Conservation (phyloP, 2,329 filamentous ascomycete genomes). For the Hortaea werneckii region DNA sequence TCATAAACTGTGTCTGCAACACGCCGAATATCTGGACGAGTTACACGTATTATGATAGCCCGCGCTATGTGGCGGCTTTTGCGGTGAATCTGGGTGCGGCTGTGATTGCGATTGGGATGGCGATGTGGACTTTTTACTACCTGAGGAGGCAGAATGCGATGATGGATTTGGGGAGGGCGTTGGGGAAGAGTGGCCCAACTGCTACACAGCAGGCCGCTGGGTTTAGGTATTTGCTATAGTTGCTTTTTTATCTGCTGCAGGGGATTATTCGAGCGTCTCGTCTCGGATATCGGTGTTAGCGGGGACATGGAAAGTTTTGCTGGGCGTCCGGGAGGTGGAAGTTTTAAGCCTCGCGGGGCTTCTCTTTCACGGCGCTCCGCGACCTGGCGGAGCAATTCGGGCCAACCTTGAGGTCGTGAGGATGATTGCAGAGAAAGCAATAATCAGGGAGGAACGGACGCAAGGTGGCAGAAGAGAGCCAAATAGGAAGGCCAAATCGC, state of each 20-base stretch:
- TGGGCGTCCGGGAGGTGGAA: no score
- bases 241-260: not conserved
- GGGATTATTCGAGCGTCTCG: no score
- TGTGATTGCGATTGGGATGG: conserved; percentile 53
- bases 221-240: conserved; percentile 19
- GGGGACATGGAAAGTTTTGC: no score
- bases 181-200: conserved; percentile 15
- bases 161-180: conserved; percentile 14
- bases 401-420: no score
- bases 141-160: conserved; percentile 15
- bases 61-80: conserved; percentile 45
- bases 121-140: conserved; percentile 30
- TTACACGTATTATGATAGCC: conserved; percentile 32
- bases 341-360: no score
- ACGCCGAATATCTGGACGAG: conserved; percentile 43
- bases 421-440: no score
- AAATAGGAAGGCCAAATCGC: no score
- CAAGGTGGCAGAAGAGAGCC: no score
- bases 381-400: no score
- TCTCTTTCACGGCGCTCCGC: no score
- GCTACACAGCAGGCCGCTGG: conserved; percentile 14
- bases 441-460: no score
- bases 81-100: conserved; percentile 58
- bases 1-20: conserved; percentile 48
- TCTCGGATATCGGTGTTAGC: no score